phyloP scores from a whole-genome alignment of 2,329 filamentous ascomycete genomes.

The Apiospora arundinis region DNA sequence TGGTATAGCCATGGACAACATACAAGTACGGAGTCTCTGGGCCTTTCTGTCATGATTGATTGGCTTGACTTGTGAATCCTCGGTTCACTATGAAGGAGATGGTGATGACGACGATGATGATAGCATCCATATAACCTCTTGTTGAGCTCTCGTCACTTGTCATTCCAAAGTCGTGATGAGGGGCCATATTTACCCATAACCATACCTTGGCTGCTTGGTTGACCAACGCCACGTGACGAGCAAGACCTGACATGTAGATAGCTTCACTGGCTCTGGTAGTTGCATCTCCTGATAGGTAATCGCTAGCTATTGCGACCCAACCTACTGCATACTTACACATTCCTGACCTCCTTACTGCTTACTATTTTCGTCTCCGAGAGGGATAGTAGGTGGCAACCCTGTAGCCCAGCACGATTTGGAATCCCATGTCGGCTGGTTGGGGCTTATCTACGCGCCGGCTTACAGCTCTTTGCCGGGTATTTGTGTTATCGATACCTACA shows the following conservation, averaged over 20 bases:
- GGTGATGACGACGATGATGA: neutral
- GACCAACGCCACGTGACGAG: neutral
- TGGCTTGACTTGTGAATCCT: slow-evolving; percentile 6
- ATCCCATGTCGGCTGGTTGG: neutral
- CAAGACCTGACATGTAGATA: neutral
- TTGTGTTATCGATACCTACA: neutral
- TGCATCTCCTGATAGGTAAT: neutral
- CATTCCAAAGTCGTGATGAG: neutral
- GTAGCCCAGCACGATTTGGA: slow-evolving; percentile 2
- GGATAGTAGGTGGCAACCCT: neutral
- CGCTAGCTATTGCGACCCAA: neutral
- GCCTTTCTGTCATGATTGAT: neutral
- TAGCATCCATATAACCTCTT: neutral
- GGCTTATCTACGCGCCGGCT: slow-evolving; percentile 13
- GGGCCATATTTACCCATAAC: neutral
- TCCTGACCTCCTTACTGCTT: neutral
- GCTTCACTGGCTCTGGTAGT: neutral
- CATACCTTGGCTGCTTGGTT: neutral
- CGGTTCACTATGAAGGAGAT: neutral
- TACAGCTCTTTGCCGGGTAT: neutral
- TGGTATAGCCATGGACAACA: neutral
- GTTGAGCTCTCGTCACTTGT: neutral
- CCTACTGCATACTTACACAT: neutral
- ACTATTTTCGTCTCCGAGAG: slow-evolving; percentile 5
- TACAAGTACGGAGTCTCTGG: neutral